Base-by-base conservation (phyloP, 1,284 basidiomycete genomes). In the Sporisorium graminicola region DNA sequence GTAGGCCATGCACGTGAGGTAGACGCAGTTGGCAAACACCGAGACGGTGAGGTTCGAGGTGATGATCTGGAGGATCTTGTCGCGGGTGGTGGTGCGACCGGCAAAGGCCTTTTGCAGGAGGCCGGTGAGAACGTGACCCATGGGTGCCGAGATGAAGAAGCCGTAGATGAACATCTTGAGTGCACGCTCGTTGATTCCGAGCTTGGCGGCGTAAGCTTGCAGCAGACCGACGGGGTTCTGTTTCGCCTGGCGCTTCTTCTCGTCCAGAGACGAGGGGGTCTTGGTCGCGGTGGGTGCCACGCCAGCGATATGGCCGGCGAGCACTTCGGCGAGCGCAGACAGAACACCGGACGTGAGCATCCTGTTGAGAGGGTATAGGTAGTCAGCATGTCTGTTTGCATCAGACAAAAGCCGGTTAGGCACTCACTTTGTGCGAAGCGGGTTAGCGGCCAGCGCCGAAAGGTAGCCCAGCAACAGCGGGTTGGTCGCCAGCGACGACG, bases 141-240 rank as follows among this genome's bases (percentile, higher is more conserved):
- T 85, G 2, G 94, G 94, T 6, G 93, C 94, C n/a, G 92, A 93
- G 58, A 94, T 88, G 74, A 92, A 88, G 87, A 92, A 91, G 74
- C 94, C 94, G 81, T 94, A 95, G 29, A 92, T 65, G 3, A 90
- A 91, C 91, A 95, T 93, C 87, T 94, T 93, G 76, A 92, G 64
- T 9, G 93, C 92, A 76, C 78, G 65, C 46, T 82, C 73, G 66
- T 80, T 79, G 70, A 83, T 70, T 27, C 81, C 81, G 7, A 68
- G 51, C 37, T 65, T 65, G 37, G 71, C 70, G 40, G 77, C 72
- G 43, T 77, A 67, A 29, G 74, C 37, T 18, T 51, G 50, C 26
- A 78, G 40, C 5, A 67, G 46, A 2, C 64, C 57, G 29, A 62
- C n/a, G 18, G 71, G 77, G 54, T 79, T 67, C 14, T 69, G 61